Evolutionary conservation across 306 rosid species (phyloP).

Genomic region (Cicer bijugum): DNA sequence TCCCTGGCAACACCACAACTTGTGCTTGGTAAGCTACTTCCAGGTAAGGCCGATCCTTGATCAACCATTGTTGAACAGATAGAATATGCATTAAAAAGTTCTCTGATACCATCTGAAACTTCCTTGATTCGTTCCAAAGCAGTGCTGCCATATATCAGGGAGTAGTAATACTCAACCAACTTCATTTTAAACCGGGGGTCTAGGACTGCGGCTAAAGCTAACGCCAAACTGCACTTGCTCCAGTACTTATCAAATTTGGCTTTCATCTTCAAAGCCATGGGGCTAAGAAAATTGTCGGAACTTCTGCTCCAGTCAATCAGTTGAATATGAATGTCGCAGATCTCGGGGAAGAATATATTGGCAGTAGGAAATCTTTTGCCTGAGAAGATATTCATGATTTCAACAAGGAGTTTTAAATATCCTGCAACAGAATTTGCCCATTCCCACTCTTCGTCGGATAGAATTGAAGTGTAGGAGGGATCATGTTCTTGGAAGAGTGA

Average conservation of each 20-base stretch:
- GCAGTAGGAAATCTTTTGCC: constrained; percentile 74
- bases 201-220: constrained; percentile 88
- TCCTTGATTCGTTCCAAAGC: constrained; percentile 87
- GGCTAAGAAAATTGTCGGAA: constrained; percentile 70
- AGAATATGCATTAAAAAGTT: constrained; percentile 83
- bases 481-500: constrained; percentile 72
- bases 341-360: constrained; percentile 85
- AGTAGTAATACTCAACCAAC: constrained; percentile 94
- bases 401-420: constrained; percentile 80
- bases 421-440: constrained; percentile 60
- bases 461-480: constrained; percentile 57
- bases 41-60: constrained; percentile 88
- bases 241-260: constrained; percentile 86
- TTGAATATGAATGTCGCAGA: constrained; percentile 85
- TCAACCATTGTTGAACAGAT: constrained; percentile 82
- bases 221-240: constrained; percentile 85
- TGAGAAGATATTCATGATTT: constrained; percentile 68
- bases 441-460: constrained; percentile 88
- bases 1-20: constrained; percentile 65
- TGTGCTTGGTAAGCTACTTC: constrained; percentile 77
- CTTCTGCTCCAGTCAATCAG: constrained; percentile 90
- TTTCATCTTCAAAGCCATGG: constrained; percentile 78
- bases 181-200: constrained; percentile 96
- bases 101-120: constrained; percentile 82
- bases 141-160: constrained; percentile 88